Evolutionary conservation across 164 flowering plant species (phyloP).

Genomic region (Chloranthus sessilifolius): DNA sequence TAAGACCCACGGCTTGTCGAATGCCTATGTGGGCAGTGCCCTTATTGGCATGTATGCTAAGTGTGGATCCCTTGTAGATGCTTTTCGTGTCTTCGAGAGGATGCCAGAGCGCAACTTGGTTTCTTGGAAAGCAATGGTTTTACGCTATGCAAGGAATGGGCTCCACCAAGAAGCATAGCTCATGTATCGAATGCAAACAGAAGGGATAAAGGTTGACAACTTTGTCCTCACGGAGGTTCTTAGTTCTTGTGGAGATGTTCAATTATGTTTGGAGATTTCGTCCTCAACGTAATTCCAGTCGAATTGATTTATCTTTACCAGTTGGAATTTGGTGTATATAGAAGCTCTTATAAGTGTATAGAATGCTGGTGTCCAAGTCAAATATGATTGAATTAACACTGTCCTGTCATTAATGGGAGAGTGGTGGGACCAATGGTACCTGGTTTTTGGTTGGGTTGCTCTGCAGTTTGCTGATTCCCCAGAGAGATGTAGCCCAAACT

Average conservation of each 20-base stretch:
- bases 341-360: too few relatives aligned
- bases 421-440: too few relatives aligned
- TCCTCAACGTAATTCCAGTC: too few relatives aligned
- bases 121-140: constrained; percentile 82
- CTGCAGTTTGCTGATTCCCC: too few relatives aligned
- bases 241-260: constrained; percentile 66
- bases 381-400: too few relatives aligned
- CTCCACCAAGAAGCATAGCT: constrained; percentile 66
- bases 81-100: constrained; percentile 56
- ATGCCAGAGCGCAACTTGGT: constrained; percentile 69
- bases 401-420: too few relatives aligned
- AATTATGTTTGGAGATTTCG: too few relatives aligned
- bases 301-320: too few relatives aligned
- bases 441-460: too few relatives aligned
- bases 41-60: constrained; percentile 78
- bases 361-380: too few relatives aligned
- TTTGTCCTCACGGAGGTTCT: constrained; percentile 48
- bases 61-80: constrained; percentile 75
- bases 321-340: too few relatives aligned
- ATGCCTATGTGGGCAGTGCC: constrained; percentile 78
- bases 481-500: too few relatives aligned
- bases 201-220: constrained; percentile 68
- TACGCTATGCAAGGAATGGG: constrained; percentile 77
- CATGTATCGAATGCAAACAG: constrained; percentile 75
- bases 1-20: constrained; percentile 44